Evolutionary conservation across 2,329 filamentous ascomycete species (phyloP).

Genomic region (Fusarium ambrosium): DNA sequence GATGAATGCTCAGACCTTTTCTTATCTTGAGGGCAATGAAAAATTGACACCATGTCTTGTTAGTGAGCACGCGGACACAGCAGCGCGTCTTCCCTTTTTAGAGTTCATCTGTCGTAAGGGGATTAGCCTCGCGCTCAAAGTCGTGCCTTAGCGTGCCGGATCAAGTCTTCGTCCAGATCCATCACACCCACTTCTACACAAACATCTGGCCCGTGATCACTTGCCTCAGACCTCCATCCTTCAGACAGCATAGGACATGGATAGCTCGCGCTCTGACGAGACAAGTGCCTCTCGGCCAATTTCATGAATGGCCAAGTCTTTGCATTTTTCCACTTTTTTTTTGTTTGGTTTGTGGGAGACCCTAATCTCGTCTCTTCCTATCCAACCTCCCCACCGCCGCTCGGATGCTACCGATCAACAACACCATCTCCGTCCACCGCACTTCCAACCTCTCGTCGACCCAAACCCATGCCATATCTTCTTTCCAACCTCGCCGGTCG

Average conservation of each 20-base stretch:
- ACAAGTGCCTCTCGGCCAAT: conserved; percentile 12
- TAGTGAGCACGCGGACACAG: background rate
- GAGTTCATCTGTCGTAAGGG: background rate
- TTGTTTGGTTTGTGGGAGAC: conserved; percentile 6
- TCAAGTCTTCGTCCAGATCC: background rate
- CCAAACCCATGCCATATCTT: conserved; percentile 13
- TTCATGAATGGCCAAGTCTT: conserved; percentile 2
- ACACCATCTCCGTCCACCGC: conserved; percentile 21
- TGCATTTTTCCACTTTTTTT: conserved; percentile 22
- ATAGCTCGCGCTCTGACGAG: conserved; percentile 6
- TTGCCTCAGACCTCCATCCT: conserved; percentile 8
- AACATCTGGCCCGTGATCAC: conserved; percentile 26
- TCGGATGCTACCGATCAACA: conserved; percentile 45
- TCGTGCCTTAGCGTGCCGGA: background rate
- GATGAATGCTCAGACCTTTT: background rate
- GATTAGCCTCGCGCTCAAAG: background rate
- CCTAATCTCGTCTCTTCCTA: conserved; percentile 12
- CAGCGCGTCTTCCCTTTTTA: background rate
- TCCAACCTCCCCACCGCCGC: conserved; percentile 19
- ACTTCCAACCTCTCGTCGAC: conserved; percentile 13
- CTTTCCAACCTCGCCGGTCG: conserved; percentile 29
- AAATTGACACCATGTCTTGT: background rate
- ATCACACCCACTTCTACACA: conserved; percentile 10
- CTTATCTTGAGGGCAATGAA: background rate
- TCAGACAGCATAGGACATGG: conserved; percentile 1